Base-by-base conservation (phyloP, 2,329 filamentous ascomycete species). In the Neodidymelliopsis sp. region DNA sequence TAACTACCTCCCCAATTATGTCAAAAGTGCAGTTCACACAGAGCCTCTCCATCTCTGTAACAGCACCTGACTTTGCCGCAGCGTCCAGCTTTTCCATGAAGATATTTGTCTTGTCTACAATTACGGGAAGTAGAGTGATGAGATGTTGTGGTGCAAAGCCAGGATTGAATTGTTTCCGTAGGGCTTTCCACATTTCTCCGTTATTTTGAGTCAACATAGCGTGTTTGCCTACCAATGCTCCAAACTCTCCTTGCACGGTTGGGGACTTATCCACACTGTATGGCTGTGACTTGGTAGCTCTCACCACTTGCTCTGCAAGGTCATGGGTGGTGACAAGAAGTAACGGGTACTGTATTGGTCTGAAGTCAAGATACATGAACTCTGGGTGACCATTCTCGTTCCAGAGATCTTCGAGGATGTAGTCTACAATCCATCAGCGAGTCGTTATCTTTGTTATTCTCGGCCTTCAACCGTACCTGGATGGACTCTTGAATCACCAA, bases 101-200 rank as follows among this genome's bases (percentile, higher is more conserved):
- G 9, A 59, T 57, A 6, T 57, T 50, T n/a, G 62, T 64, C 24
- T 75, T 72, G 1, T 74, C 58, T 0, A 75, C 27, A 10, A 75
- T 66, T 2, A 63, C 59, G 1, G 70, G 67, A 4, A 73, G 56
- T 10, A 74, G 53, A 6, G 66, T 65, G 28, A 69, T 55, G 4
- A 76, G 45, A 50, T 75, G 70, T 25, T 66, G 62, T 3, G 67
- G 63, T 4, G 65, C 65, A 40, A 76, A 76, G 3, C 70, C 72
- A 11, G 67, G 65, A 23, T 72, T 72, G 57, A 73, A 74, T 1
- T 62, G 64, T 34, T 65, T 64, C 22, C 71, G 65, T 36, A 71
- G 59, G 4, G 35, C 40, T 54, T 72, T 75, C 72, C 73, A 74
- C 1, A 52, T 46, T 34, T 67, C 63, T 11, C 62, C 65, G 38